These are phyloP conservation scores for Thielaviopsis ethacetica DNA, from an alignment of 2,329 filamentous ascomycete genomes.

Conservation along the genomic window DNA sequence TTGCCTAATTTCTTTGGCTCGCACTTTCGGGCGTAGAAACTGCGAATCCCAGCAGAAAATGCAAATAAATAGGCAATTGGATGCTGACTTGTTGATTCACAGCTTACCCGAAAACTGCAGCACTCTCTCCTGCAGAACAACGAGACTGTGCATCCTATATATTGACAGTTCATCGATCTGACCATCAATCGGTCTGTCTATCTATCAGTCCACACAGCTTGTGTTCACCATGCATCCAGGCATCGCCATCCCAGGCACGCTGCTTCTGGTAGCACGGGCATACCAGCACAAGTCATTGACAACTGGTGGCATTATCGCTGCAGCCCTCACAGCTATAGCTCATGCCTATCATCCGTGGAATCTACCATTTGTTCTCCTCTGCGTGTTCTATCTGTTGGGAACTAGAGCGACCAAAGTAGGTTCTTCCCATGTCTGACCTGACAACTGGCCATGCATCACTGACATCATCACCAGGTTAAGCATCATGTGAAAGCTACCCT, in stretches of 20 bases:
- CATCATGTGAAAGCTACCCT: conserved; percentile 69
- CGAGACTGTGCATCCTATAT: too few relatives aligned
- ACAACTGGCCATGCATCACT: conserved; percentile 5
- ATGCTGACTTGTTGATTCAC: too few relatives aligned
- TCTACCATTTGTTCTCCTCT: conserved; percentile 70
- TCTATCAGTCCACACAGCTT: too few relatives aligned
- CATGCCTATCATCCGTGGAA: conserved; percentile 92
- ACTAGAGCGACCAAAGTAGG: conserved; percentile 65
- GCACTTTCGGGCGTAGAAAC: neutral
- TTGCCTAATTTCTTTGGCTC: neutral
- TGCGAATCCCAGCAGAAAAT: too few relatives aligned
- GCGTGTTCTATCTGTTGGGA: conserved; percentile 74
- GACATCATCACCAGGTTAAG: conserved; percentile 46
- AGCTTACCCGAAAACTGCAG: too few relatives aligned
- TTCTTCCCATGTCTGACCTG: conserved; percentile 9
- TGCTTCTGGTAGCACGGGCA: conserved; percentile 48
- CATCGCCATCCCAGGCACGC: conserved; percentile 40
- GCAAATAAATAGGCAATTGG: too few relatives aligned
- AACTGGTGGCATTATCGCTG: conserved; percentile 53
- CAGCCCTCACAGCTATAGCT: conserved; percentile 54
- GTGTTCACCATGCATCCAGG: conserved; percentile 34
- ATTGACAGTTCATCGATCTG: too few relatives aligned
- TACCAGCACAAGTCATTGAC: conserved; percentile 65
- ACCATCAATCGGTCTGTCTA: too few relatives aligned
- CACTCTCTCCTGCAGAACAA: too few relatives aligned